Percentiles rank a stretch among this genome's conserved stretches.
These are phyloP conservation scores for Boletus edulis DNA, from an alignment of 768 basidiomycete genomes.

Conservation along the genomic window DNA sequence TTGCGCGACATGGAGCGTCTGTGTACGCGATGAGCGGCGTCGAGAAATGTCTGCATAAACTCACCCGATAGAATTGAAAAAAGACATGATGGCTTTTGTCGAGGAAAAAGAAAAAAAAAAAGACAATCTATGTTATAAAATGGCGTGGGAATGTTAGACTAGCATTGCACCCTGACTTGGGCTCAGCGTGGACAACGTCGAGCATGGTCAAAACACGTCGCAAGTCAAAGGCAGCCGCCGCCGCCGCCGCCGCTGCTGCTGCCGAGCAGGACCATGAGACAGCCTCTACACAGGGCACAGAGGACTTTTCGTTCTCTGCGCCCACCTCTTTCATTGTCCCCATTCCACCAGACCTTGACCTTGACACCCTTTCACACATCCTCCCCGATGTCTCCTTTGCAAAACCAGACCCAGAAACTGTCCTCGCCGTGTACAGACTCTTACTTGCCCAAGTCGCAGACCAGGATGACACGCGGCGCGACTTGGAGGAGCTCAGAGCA, in stretches of 20 bases:
- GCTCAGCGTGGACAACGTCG: not conserved
- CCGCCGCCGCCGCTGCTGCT: constrained; percentile 31
- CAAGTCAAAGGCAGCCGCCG: constrained; percentile 55
- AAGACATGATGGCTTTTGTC: constrained; percentile 52
- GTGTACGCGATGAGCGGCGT: constrained; percentile 7
- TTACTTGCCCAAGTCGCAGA: constrained; percentile 56
- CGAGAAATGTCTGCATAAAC: constrained; percentile 16
- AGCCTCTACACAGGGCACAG: constrained; percentile 33
- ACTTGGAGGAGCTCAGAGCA: constrained; percentile 70
- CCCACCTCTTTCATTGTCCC: constrained; percentile 32
- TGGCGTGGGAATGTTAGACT: not conserved
- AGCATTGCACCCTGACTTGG: not conserved
- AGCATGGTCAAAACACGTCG: constrained; percentile 52
- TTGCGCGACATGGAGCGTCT: constrained; percentile 77
- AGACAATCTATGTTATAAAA: not conserved
- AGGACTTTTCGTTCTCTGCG: constrained; percentile 31
- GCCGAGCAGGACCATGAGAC: constrained; percentile 33
- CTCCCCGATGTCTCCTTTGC: constrained; percentile 61
- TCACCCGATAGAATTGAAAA: constrained; percentile 81
- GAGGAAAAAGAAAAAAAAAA: not conserved
- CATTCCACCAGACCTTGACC: constrained; percentile 68
- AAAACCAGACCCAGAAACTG: constrained; percentile 54
- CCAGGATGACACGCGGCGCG: constrained; percentile 53
- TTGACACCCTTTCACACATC: constrained; percentile 54
- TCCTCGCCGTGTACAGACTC: constrained; percentile 61